Conservation (phyloP, 1,139 yeast species). For the Zygoascus hellenicus region DNA sequence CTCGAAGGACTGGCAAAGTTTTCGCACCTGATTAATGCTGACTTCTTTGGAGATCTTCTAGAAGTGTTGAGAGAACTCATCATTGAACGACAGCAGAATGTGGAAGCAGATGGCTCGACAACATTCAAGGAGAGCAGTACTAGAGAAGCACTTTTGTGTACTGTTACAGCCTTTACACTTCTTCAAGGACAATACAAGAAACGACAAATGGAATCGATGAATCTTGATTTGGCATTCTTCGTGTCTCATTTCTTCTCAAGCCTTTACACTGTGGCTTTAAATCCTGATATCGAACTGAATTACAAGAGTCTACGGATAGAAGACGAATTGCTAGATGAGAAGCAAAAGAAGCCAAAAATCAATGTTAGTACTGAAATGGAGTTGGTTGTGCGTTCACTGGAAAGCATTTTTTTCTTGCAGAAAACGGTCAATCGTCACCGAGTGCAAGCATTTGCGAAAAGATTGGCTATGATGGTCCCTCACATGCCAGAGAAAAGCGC, state of each 20-base stretch:
- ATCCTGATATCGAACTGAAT: constrained; percentile 80
- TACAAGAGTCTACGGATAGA: constrained; percentile 72
- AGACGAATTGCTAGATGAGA: constrained; percentile 55
- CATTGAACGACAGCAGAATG: constrained; percentile 37
- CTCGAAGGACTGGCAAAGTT: constrained; percentile 86
- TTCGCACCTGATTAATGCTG: constrained; percentile 90
- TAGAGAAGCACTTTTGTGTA: constrained; percentile 72
- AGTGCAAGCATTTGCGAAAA: constrained; percentile 77
- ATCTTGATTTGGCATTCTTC: constrained; percentile 45
- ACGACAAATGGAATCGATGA: constrained; percentile 40
- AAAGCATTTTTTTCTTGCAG: constrained; percentile 73
- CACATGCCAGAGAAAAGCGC: constrained; percentile 88
- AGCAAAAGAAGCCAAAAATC: constrained; percentile 52
- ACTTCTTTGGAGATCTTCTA: constrained; percentile 83
- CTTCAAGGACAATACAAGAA: constrained; percentile 53
- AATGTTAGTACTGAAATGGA: constrained; percentile 89
- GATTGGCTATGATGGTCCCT: constrained; percentile 58
- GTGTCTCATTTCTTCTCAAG: constrained; percentile 66
- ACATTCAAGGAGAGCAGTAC: constrained; percentile 36
- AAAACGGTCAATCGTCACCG: constrained; percentile 65
- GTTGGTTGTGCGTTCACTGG: constrained; percentile 68
- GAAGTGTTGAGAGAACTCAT: constrained; percentile 82
- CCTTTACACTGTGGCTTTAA: constrained; percentile 62
- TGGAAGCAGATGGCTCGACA: constrained; percentile 29
- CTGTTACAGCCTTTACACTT: constrained; percentile 85